Base-by-base conservation (phyloP, 768 basidiomycete genomes). In the Leccinum truebloodii region DNA sequence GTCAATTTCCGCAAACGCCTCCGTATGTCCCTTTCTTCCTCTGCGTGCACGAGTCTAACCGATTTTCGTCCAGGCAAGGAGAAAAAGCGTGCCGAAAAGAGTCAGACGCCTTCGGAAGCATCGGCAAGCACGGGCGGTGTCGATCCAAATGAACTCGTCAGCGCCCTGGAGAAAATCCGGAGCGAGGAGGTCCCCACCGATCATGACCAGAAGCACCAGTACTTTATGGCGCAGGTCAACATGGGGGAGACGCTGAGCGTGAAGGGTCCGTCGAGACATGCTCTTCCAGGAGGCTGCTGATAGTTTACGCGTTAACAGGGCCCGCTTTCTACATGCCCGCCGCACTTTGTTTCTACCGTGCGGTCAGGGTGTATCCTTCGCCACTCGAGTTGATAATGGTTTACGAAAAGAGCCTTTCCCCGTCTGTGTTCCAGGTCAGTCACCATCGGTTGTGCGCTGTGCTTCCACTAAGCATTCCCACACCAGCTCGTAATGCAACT, bases 341-440 rank as follows among this genome's bases (percentile, higher is more conserved):
- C 20, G 95, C 97, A 46, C 75, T 92, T 71, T 85, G 87, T 46
- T 98, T 98, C 84, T 99, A 88, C 83, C 85, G 94, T 54, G 95
- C 94, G 1, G 86, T 98, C 60, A 83, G 90, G 57, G 94, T 97
- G 37, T 99, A 99, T 78, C 97, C 97, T 54, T 86, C 91, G 32
- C 94, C 95, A 1, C 86, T 94, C 34, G 97, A 98, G 75, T 85
- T 98, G 66, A 89, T 99, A 68, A 86, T 90, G 74, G 95, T 98
- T 63, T 96, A 97, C 70, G 88, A 98, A 77, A 90, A 90, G 76
- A 95, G 94, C 35, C 86, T 96, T 32, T 90, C 93, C 3, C 82
- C 84, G 28, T 81, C 86, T 39, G 79, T 94, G 53, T 93, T 94
- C 78, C 90, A 92, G 78, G 89, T 88, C 58, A 34, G 77, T 74